Percentiles rank a stretch among this genome's conserved stretches.
Conservation (phyloP, 2,329 filamentous ascomycete species). For the Pseudogymnoascus sp. region DNA sequence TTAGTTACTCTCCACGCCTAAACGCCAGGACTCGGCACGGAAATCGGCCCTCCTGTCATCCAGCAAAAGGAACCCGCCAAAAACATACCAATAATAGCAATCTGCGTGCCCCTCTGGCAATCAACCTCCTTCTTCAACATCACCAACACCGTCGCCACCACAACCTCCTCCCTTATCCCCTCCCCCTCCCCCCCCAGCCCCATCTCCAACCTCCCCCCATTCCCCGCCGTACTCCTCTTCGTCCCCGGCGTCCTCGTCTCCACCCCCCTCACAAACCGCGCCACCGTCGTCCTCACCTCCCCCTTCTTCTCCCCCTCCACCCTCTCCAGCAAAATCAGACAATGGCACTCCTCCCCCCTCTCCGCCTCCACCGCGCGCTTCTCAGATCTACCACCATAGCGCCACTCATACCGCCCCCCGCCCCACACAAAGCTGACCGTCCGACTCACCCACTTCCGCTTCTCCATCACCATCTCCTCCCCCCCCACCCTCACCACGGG, state of each 20-base stretch:
- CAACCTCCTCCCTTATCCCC: constrained; percentile 41
- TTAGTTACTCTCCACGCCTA: not conserved
- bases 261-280: constrained; percentile 36
- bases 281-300: constrained; percentile 27
- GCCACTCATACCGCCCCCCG: constrained; percentile 45
- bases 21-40: not conserved
- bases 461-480: constrained; percentile 24
- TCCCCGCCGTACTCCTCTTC: constrained; percentile 35
- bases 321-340: constrained; percentile 43
- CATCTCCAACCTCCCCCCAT: constrained; percentile 40
- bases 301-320: constrained; percentile 19
- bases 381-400: constrained; percentile 41
- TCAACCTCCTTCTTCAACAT: constrained; percentile 62
- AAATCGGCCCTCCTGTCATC: not conserved
- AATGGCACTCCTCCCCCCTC: constrained; percentile 36
- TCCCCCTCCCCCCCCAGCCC: constrained; percentile 32
- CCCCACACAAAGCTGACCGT: constrained; percentile 38
- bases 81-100: not conserved
- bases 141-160: constrained; percentile 46
- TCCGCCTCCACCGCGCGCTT: constrained; percentile 33
- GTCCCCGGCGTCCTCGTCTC: constrained; percentile 35
- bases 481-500: not conserved
- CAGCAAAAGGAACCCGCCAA: not conserved
- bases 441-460: constrained; percentile 34
- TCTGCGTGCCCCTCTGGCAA: constrained; percentile 1